Evolutionary conservation across 2,329 filamentous ascomycete species (phyloP), one percentile per base, ranked within the genome.

Genomic region (Cryphonectria radicalis): DNA sequence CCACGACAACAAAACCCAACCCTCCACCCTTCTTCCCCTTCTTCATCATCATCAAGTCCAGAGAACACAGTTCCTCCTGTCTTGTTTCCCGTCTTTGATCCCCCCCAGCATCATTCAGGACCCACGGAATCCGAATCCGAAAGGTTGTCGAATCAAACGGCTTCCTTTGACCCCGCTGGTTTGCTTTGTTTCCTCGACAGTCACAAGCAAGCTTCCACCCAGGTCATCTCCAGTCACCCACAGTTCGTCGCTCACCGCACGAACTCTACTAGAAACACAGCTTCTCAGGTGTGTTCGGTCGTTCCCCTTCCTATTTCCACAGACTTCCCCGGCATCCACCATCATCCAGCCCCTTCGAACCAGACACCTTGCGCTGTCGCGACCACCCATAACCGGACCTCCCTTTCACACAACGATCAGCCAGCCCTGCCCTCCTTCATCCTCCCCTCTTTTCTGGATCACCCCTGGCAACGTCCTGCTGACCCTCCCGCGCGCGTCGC

Each of bases 41-140:
- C 63, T n/a, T n/a, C 64, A 22, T 32, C 62, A 42, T 43, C 40
- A 63, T 62, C 59, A 62, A 37, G 42, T 37, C 59, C 55, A 63
- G 65, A 60, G 67, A 70, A 74, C 74, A 69, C 70, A 63, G 70
- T 68, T 69, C 62, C 68, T 73, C 71, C 70, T 57, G 67, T 66
- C 66, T 66, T 63, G 50, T 65, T 37, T 42, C 25, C 25, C 28
- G n/a, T 37, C 53, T 60, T 66, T 66, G 63, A 57, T 66, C n/a
- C n/a, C 68, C 22, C 59, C 71, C 70, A 72, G 70, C 67, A 73
- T 69, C 72, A 74, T 71, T 35, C 62, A 46, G 62, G 63, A 60
- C 25, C 46, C 43, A 55, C 25, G 66, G 63, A 67, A 46, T 62
- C 67, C 66, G 66, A 71, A 62, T 67, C 63, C 72, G 67, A 72